phyloP scores from a whole-genome alignment of 768 basidiomycete genomes.

The Boletus edulis region DNA sequence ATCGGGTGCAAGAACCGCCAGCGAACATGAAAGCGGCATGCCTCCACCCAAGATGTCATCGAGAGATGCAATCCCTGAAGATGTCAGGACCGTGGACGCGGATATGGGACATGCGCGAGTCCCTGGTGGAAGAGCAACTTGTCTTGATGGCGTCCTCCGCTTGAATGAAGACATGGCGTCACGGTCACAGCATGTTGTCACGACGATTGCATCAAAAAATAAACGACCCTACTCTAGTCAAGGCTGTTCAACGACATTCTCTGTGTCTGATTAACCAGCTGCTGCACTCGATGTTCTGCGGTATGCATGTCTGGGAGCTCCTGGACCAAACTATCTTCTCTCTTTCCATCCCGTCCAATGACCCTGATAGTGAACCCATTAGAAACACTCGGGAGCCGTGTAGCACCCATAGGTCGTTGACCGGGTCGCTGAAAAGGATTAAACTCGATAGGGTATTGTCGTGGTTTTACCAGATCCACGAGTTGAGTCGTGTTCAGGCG shows the following conservation, averaged over 20 bases:
- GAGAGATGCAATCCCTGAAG: constrained; percentile 88
- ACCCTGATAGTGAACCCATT: constrained; percentile 33
- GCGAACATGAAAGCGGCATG: constrained; percentile 74
- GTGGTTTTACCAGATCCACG: constrained; percentile 22
- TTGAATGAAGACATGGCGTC: constrained; percentile 77
- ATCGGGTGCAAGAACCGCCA: constrained; percentile 81
- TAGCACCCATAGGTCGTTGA: constrained; percentile 26
- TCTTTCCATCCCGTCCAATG: constrained; percentile 17
- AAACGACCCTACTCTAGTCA: constrained; percentile 15
- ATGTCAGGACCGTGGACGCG: constrained; percentile 55
- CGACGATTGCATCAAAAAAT: not conserved
- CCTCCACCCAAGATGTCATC: constrained; percentile 96
- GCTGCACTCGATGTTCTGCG: constrained; percentile 3
- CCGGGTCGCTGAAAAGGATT: constrained; percentile 35
- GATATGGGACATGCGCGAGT: constrained; percentile 60
- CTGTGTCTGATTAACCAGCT: constrained; percentile 13
- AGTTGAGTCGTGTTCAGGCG: constrained; percentile 22
- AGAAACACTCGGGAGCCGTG: constrained; percentile 29
- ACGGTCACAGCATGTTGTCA: constrained; percentile 15
- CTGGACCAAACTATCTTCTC: not conserved
- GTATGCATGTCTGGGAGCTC: not conserved
- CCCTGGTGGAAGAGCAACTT: constrained; percentile 42
- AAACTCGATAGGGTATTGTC: constrained; percentile 29
- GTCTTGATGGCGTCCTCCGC: constrained; percentile 51
- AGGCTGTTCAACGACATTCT: constrained; percentile 26